phyloP scores from a whole-genome alignment of 257 asterid species.

The Catharanthus roseus region DNA sequence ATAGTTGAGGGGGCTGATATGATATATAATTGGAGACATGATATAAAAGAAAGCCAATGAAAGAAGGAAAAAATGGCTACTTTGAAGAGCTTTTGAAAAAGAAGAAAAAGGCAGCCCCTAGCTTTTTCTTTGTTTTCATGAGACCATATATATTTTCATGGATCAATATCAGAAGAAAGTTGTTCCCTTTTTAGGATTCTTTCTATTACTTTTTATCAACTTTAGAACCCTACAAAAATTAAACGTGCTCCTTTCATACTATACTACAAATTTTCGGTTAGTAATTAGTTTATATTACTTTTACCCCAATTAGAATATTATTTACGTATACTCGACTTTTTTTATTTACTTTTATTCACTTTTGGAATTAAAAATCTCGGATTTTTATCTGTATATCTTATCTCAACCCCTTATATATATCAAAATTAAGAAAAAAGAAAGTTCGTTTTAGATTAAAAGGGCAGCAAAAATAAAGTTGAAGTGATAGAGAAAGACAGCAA shows the following conservation, averaged over 20 bases:
- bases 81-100: constrained; percentile 25
- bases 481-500: not conserved
- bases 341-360: not conserved
- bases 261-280: constrained; percentile 11
- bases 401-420: not conserved
- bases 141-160: not conserved
- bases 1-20: too few relatives aligned
- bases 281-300: not conserved
- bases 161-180: constrained; percentile 9
- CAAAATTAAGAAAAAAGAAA: not conserved
- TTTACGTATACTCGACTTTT: not conserved
- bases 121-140: not conserved
- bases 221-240: not conserved
- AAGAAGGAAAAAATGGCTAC: not conserved
- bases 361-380: too few relatives aligned
- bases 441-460: not conserved
- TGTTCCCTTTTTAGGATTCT: constrained; percentile 12
- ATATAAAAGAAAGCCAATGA: not conserved
- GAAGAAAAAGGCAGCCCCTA: not conserved
- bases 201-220: constrained; percentile 2
- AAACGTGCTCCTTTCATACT: not conserved
- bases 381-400: too few relatives aligned
- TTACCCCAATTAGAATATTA: not conserved
- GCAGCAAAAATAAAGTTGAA: not conserved
- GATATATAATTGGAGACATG: too few relatives aligned